A percentile compares a stretch with the other conserved stretches of the same genome.
Evolutionary conservation across 2,329 filamentous ascomycete genomes (phyloP).

Genomic region (Dothideomycetes sp.): DNA sequence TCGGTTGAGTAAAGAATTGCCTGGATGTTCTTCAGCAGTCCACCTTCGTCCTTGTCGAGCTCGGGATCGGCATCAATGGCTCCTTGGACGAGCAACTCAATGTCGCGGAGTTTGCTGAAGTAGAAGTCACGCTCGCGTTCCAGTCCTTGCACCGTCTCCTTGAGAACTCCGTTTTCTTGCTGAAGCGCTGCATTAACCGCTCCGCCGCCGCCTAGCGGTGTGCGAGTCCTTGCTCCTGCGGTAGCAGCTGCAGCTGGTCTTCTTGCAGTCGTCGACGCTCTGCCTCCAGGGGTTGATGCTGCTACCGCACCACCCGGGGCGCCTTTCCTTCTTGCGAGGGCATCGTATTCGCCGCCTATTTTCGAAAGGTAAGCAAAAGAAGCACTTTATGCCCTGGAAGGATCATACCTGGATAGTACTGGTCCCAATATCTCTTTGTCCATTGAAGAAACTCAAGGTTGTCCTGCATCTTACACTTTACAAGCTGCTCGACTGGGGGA

Average conservation of each 20-base stretch:
- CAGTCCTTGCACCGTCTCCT: slow-evolving; percentile 88
- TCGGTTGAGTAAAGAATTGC: slow-evolving; percentile 95
- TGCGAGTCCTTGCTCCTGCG: slow-evolving; percentile 28
- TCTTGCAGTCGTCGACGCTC: slow-evolving; percentile 42
- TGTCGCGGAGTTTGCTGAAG: slow-evolving; percentile 96
- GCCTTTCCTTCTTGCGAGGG: slow-evolving; percentile 72
- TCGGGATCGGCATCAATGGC: slow-evolving; percentile 87
- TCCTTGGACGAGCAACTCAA: slow-evolving; percentile 87
- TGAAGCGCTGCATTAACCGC: slow-evolving; percentile 62
- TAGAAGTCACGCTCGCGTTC: slow-evolving; percentile 98
- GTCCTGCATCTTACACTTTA: slow-evolving; percentile 99
- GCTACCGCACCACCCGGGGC: slow-evolving; percentile 46
- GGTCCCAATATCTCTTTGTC: slow-evolving; percentile 94
- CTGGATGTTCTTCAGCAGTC: slow-evolving; percentile 91
- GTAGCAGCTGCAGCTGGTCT: slow-evolving; percentile 37
- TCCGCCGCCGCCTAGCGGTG: slow-evolving; percentile 31
- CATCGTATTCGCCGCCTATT: slow-evolving; percentile 78
- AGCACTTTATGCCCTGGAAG: too few species aligned
- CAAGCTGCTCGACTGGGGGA: slow-evolving; percentile 75
- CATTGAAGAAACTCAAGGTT: slow-evolving; percentile 98
- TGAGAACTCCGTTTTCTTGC: slow-evolving; percentile 77
- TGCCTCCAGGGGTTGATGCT: slow-evolving; percentile 35
- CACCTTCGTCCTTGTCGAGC: slow-evolving; percentile 86
- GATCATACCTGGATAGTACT: slow-evolving; percentile 71
- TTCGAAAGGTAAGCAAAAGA: background rate